A percentile compares a stretch with the other conserved stretches of the same genome.
Conservation (phyloP, 768 basidiomycete genomes). For the Amanita pseudoporphyria region DNA sequence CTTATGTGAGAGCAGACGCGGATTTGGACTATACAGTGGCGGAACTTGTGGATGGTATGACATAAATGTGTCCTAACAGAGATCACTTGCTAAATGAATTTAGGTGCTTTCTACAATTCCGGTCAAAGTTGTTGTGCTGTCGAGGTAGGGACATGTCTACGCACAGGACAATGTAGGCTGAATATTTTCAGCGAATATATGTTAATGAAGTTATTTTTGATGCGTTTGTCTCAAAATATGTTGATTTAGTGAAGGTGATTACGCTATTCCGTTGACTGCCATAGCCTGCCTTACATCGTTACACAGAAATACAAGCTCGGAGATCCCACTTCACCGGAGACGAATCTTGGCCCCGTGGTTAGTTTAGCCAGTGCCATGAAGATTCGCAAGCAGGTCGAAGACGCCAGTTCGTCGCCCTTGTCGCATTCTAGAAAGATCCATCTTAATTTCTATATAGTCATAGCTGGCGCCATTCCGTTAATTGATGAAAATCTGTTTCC, state of each 20-base stretch:
- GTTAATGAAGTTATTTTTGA: constrained; percentile 84
- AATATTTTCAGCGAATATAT: constrained; percentile 64
- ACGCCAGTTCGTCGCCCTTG: constrained; percentile 50
- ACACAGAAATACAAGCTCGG: constrained; percentile 72
- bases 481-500: constrained; percentile 61
- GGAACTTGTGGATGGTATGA: constrained; percentile 83
- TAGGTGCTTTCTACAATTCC: constrained; percentile 92
- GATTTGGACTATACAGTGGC: constrained; percentile 74
- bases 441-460: constrained; percentile 31
- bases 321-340: constrained; percentile 66
- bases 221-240: constrained; percentile 64
- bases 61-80: background rate
- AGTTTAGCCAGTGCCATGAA: constrained; percentile 76
- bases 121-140: constrained; percentile 96
- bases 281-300: background rate
- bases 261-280: background rate
- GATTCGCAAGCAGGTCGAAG: constrained; percentile 79
- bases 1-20: constrained; percentile 85
- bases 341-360: constrained; percentile 89
- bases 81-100: background rate
- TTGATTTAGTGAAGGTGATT: constrained; percentile 59
- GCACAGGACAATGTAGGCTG: background rate
- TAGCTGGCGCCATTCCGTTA: constrained; percentile 70
- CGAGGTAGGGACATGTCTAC: constrained; percentile 44
- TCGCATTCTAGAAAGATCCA: background rate